Conservation (phyloP, 768 basidiomycete genomes). For the Naganishia vishniacii region DNA sequence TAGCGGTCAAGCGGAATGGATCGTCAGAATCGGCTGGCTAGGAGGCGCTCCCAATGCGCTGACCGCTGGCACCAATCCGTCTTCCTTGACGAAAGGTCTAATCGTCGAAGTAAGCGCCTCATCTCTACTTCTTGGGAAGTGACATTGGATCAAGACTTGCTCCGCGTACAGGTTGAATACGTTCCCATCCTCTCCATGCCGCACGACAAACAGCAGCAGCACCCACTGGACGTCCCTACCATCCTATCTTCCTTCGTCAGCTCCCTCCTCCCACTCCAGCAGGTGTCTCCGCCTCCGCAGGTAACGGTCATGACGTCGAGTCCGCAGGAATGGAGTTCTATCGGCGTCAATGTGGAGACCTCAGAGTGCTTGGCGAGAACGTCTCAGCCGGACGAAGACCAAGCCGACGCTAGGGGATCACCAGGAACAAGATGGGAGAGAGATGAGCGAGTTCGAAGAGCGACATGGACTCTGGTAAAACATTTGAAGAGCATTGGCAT, state of each 20-base stretch:
- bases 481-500: constrained; percentile 9
- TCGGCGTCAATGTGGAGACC: not conserved
- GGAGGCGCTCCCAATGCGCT: constrained; percentile 7
- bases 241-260: constrained; percentile 5
- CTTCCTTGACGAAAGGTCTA: not conserved
- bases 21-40: constrained; percentile 8
- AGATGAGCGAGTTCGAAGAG: constrained; percentile 5
- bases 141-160: no score
- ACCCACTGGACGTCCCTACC: constrained; percentile 1
- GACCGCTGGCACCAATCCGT: not conserved
- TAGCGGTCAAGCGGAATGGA: constrained; percentile 3
- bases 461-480: constrained; percentile 7
- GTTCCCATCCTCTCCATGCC: constrained; percentile 4
- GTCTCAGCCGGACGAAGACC: not conserved
- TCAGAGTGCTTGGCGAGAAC: not conserved
- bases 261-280: constrained; percentile 6
- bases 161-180: constrained; percentile 15
- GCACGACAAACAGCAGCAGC: not conserved
- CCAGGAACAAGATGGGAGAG: constrained; percentile 12
- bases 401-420: not conserved
- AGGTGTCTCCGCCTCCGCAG: constrained; percentile 11
- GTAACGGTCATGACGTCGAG: constrained; percentile 2
- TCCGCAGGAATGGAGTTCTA: constrained; percentile 10
- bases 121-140: not conserved
- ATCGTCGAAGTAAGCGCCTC: constrained; percentile 5